A percentile compares a stretch with the other conserved stretches of the same genome.
phyloP scores from a whole-genome alignment of 2,329 filamentous ascomycete species.

The Phyllosticta capitalensis region DNA sequence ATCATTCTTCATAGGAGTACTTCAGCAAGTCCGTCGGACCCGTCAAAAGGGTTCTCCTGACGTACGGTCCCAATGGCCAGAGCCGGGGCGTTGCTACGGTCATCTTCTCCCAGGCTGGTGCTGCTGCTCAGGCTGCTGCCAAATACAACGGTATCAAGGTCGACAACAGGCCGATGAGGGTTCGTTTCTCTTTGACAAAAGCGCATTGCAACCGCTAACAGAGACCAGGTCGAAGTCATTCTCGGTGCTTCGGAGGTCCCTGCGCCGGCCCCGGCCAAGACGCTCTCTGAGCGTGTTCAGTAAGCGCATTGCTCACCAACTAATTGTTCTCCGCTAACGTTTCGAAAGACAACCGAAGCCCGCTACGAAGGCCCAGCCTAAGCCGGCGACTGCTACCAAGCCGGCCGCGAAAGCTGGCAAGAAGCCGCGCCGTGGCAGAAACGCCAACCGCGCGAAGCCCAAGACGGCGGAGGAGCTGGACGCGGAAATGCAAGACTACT shows the following conservation, averaged over 20 bases:
- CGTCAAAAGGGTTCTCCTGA: constrained; percentile 83
- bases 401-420: constrained; percentile 39
- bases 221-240: constrained; percentile 72
- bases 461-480: constrained; percentile 96
- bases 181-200: constrained; percentile 30
- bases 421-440: constrained; percentile 46
- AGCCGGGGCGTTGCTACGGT: constrained; percentile 91
- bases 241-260: constrained; percentile 67
- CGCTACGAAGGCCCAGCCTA: constrained; percentile 37
- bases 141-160: constrained; percentile 83
- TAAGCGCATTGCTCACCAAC: constrained; percentile 36
- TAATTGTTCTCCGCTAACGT: constrained; percentile 18
- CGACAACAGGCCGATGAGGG: constrained; percentile 85
- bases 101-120: constrained; percentile 70
- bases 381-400: constrained; percentile 71
- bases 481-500: constrained; percentile 97
- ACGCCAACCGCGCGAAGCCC: constrained; percentile 53
- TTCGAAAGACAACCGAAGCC: constrained; percentile 58
- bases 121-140: constrained; percentile 74
- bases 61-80: constrained; percentile 83
- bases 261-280: constrained; percentile 57
- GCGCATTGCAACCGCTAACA: neutral
- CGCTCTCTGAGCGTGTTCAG: constrained; percentile 76
- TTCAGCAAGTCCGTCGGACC: constrained; percentile 79
- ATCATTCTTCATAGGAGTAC: constrained; percentile 73